Conservation (phyloP, 495 filamentous ascomycete genomes). For the Melanomma pulvis-pyrius region DNA sequence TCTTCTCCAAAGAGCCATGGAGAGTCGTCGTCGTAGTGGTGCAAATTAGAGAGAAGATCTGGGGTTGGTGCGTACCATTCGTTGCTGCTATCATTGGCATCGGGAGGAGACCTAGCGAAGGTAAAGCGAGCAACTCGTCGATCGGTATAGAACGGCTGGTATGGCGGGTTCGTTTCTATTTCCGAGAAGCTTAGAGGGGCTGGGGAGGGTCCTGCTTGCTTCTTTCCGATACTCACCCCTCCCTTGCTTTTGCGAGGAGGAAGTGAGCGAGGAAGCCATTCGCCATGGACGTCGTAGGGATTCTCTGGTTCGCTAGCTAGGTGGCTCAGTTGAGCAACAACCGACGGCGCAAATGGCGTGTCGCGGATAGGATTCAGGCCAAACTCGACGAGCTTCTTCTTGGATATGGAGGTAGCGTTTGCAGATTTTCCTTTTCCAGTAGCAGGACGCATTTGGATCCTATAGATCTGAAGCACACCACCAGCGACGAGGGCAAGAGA, state of each 20-base stretch:
- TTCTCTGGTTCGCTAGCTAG: slow-evolving; percentile 15
- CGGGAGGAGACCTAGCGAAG: slow-evolving; percentile 45
- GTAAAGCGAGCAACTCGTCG: slow-evolving; percentile 71
- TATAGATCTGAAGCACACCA: slow-evolving; percentile 36
- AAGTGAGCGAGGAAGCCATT: slow-evolving; percentile 35
- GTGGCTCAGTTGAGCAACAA: slow-evolving; percentile 22
- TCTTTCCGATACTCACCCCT: slow-evolving; percentile 1
- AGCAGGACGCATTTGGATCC: slow-evolving; percentile 30
- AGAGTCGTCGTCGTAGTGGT: slow-evolving; percentile 41
- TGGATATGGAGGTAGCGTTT: slow-evolving; percentile 34
- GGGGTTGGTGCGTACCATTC: slow-evolving; percentile 27
- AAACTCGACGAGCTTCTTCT: slow-evolving; percentile 37
- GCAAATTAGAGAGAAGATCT: slow-evolving; percentile 35
- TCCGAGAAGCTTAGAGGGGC: slow-evolving; percentile 73
- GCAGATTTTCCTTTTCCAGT: slow-evolving; percentile 35
- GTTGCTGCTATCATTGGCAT: slow-evolving; percentile 24
- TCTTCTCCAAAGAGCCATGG: slow-evolving; percentile 74
- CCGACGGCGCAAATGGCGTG: slow-evolving; percentile 29
- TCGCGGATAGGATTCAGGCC: slow-evolving; percentile 28
- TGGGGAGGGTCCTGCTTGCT: not conserved
- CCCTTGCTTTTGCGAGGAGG: slow-evolving; percentile 15
- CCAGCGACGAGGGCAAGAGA: slow-evolving; percentile 37
- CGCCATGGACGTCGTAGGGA: slow-evolving; percentile 28
- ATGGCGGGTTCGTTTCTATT: slow-evolving; percentile 89
- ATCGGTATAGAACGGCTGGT: slow-evolving; percentile 89